Base-by-base conservation (phyloP, 257 asterid genomes). In the Orobanche coerulescens region DNA sequence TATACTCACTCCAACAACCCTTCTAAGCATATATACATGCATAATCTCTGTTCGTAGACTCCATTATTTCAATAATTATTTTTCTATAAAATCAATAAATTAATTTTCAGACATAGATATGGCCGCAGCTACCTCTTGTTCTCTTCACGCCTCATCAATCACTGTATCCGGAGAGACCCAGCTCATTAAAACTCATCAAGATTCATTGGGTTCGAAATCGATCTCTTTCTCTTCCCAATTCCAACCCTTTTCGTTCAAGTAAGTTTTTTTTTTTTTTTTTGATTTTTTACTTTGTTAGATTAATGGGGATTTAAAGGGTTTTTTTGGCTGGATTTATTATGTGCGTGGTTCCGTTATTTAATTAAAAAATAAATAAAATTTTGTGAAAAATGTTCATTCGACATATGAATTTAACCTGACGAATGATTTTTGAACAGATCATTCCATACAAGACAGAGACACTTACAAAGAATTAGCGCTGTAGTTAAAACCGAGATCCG, bases 161-260 rank as follows among this genome's bases (percentile, higher is more conserved):
- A 50, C 69, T 72, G 67, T 53, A 19, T 65, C 60, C 26, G 12
- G 24, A 31, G 59, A 22, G n/a, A 20, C 23, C 5, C 60, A n/a
- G 67, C 25, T 50, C 7, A 5, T 1, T 1, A 56, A 71, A 12
- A 5, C 36, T 46, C 64, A 19, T 4, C 2, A 6, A 37, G 44
- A 37, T 3, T 37, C 44, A 20, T 37, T 60, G 39, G 44, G 58
- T 47, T 40, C 70, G 20, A 73, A 62, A 55, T 74, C 84, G 9
- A 52, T 80, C 53, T 71, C 84, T 15, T 78, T 82, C 67, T 76
- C 85, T 59, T 80, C 94, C 51, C 78, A 62, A 53, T 58, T 78
- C 49, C 73, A 48, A 12, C n/a, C 50, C 25, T 46, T 73, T 51
- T 61, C 78, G 20, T 58, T 78, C 49, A 75, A 56, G 94, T 82